Base-by-base conservation (phyloP, 306 rosid genomes). In the Rubus parviflorus region DNA sequence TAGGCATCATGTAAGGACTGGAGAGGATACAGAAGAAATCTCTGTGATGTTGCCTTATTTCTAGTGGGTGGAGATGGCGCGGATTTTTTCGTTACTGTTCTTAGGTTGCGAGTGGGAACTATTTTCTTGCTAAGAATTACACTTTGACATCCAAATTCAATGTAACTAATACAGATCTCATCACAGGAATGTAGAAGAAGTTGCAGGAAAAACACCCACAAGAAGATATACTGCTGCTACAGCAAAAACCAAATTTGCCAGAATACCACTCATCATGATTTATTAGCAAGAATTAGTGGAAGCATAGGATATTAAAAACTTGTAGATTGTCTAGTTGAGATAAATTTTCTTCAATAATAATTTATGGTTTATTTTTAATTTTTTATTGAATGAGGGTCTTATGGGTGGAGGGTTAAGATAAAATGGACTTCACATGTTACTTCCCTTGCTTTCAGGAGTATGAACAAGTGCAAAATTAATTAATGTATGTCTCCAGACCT, bases 211-310 rank as follows among this genome's bases (percentile, higher is more conserved):
- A 56, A 75, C 30, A 35, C 45, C 56, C n/a, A 23, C 41, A 49
- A 77, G 71, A 74, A 84, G 51, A 57, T 57, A 51, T n/a, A 72
- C 57, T 42, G 16, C 72, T 15, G 77, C 13, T 51, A 77, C 57
- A 43, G 58, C 74, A 11, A 60, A 61, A 37, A 82, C 61, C 46
- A 74, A 78, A 73, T 69, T 82, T 15, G 62, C 73, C 4, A 56
- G 66, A 30, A 67, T n/a, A 23, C 47, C 48, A 19, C 51, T 46
- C 86, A 79, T 85, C 79, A 0, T 75, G 20, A 19, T 51, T 22
- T 2, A 69, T 41, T 53, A 74, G 65, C 47, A 41, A 14, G 37
- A 53, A 61, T 19, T 19, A 38, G 19, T 38, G 40, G 52, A 42
- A 52, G 11, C 40, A 16, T 23, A 38, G n/a, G 64, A 25, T 3